phyloP scores from a whole-genome alignment of 2,329 filamentous ascomycete species.

The Hymenoscyphus albidus region DNA sequence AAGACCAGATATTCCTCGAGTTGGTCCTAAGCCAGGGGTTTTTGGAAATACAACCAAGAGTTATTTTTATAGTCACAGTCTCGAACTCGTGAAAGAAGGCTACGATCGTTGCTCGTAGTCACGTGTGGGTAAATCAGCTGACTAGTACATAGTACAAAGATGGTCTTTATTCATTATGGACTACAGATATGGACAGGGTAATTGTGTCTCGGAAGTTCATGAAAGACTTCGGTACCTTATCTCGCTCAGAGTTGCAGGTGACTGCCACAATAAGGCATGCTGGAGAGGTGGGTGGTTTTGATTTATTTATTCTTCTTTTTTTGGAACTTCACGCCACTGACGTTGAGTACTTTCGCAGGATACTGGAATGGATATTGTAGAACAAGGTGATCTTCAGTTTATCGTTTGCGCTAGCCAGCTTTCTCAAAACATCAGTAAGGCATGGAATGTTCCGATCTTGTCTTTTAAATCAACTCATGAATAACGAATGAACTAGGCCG shows the following conservation, averaged over 20 bases:
- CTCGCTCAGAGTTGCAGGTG: not conserved
- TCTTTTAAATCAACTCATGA: not conserved
- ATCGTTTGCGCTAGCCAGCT: not conserved
- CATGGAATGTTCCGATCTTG: not conserved
- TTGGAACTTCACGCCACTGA: no score
- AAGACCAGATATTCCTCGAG: not conserved
- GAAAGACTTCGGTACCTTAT: not conserved
- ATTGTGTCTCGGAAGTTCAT: slow-evolving; percentile 5
- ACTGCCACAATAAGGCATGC: not conserved
- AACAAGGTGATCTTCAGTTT: slow-evolving; percentile 5
- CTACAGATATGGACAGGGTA: not conserved
- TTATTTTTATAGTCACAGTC: not conserved
- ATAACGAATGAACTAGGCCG: not conserved
- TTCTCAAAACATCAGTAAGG: not conserved
- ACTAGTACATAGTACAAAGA: not conserved
- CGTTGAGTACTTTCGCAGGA: not conserved
- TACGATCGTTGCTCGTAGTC: not conserved
- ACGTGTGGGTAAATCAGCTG: not conserved
- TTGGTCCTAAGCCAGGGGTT: not conserved
- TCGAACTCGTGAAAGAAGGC: not conserved
- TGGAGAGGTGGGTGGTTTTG: not conserved
- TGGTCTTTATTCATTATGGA: not conserved
- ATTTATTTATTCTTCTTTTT: no score
- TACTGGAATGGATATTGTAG: slow-evolving; percentile 2
- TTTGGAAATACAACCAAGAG: not conserved